These are phyloP conservation scores for Groenewaldozyma auringiensis DNA, from an alignment of 1,139 yeast genomes.

Conservation along the genomic window DNA sequence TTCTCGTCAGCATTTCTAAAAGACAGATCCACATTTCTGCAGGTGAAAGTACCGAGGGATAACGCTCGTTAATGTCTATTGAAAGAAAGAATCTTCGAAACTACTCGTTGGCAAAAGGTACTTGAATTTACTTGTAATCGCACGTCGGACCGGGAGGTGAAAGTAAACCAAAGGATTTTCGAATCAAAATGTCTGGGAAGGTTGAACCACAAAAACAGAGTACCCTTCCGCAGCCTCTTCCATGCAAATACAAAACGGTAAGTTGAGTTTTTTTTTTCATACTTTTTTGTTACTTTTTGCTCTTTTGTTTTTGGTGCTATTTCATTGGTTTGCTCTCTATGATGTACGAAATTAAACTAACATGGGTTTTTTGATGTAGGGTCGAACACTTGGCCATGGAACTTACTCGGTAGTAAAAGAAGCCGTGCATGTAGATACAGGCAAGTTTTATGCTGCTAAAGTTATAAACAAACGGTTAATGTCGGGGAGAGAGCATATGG, in stretches of 20 bases:
- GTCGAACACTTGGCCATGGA: constrained; percentile 35
- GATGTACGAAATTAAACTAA: too few species aligned
- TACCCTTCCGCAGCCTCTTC: constrained; percentile 20
- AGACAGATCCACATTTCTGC: too few species aligned
- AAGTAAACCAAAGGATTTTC: too few species aligned
- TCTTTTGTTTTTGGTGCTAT: neutral
- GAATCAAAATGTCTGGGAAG: neutral
- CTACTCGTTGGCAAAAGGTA: too few species aligned
- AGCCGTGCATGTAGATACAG: constrained; percentile 35
- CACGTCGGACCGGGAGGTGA: too few species aligned
- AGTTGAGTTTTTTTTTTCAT: constrained; percentile 3
- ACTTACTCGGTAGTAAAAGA: constrained; percentile 37
- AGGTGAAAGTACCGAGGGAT: too few species aligned
- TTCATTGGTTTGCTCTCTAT: too few species aligned
- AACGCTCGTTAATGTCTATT: too few species aligned
- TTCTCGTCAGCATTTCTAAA: too few species aligned
- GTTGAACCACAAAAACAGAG: neutral
- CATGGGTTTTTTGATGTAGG: too few species aligned
- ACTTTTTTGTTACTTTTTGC: neutral
- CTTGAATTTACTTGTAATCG: too few species aligned
- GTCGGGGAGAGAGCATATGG: constrained; percentile 41
- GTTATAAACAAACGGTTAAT: constrained; percentile 37
- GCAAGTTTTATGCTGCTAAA: constrained; percentile 36
- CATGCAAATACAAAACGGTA: constrained; percentile 25
- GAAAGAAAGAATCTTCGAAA: too few species aligned